Evolutionary conservation across 1,139 yeast genomes (phyloP), one percentile per base, ranked within the genome.

Genomic region (Debaryomyces nepalensis): DNA sequence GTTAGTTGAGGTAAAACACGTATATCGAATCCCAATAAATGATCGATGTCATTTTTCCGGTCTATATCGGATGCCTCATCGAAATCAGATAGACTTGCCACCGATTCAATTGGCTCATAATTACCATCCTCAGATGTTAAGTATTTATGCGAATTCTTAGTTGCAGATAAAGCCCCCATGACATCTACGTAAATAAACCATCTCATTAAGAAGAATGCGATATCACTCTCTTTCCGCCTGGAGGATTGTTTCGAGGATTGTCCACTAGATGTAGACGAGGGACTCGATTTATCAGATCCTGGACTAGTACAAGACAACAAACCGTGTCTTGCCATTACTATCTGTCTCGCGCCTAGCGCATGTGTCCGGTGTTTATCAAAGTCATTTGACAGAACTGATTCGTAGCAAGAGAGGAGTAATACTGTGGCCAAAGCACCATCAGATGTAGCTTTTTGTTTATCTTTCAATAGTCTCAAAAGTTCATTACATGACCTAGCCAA

Each of bases 181-280:
- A 84, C 80, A 53, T 85, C 91, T 36, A 84, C 68, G 52, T 84
- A 87, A 0, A 84, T 85, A 55, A 82, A 83, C 86, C 91, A 83
- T 43, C 93, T 64, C 56, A 81, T 70, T 42, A 87, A 64, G 53
- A 87, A 86, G 50, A 73, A 82, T 1, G 81, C 63, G 8, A 82
- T 69, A 49, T 80, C 68, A 36, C 69, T 56, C 47, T 72, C 76
- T 2, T 51, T 51, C 4, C 58, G 57, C 2, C n/a, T 23, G 4
- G 37, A n/a, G 5, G 16, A 11, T 15, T 26, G 24, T 20, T 9
- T 18, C 14, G 33, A 11, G 4, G 10, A 5, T 18, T 14, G 33
- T 11, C 24, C 22, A 15, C 26, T 30, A 8, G 41, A 24, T 10
- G 27, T n/a, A 11, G 43, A 35, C 4, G 30, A 20, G 6, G 38